Conservation (phyloP, 495 filamentous ascomycete species). For the Xylaria grammica region DNA sequence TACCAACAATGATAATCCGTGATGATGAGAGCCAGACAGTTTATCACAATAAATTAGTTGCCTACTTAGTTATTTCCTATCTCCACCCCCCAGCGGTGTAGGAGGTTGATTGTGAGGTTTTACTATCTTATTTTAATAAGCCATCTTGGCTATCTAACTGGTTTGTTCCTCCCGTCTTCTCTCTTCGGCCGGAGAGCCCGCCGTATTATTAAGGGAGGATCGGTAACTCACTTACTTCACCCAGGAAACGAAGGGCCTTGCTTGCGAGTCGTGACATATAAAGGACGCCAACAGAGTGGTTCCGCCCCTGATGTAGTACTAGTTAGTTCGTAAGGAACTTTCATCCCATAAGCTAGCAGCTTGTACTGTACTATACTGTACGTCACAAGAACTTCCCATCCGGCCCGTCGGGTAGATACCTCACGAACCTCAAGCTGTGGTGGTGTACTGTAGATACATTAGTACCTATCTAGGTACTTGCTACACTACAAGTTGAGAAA, state of each 20-base stretch:
- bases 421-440: neutral
- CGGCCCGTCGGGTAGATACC: conserved; percentile 1
- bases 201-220: neutral
- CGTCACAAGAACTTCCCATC: neutral
- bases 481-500: too few relatives aligned
- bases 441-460: neutral
- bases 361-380: neutral
- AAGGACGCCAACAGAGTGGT: neutral
- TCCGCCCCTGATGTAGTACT: conserved; percentile 1
- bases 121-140: neutral
- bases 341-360: neutral
- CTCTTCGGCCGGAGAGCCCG: conserved; percentile 1
- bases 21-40: too few relatives aligned
- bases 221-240: neutral
- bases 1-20: too few relatives aligned
- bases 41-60: neutral
- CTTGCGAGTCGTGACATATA: neutral
- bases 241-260: conserved; percentile 13
- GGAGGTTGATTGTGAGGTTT: conserved; percentile 3
- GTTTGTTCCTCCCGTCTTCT: conserved; percentile 1
- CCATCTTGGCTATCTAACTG: neutral
- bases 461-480: too few relatives aligned
- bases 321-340: neutral
- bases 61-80: neutral
- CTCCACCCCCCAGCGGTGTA: conserved; percentile 12